These are phyloP conservation scores for Colletotrichum liriopes DNA, from an alignment of 2,329 filamentous ascomycete genomes.

Conservation along the genomic window DNA sequence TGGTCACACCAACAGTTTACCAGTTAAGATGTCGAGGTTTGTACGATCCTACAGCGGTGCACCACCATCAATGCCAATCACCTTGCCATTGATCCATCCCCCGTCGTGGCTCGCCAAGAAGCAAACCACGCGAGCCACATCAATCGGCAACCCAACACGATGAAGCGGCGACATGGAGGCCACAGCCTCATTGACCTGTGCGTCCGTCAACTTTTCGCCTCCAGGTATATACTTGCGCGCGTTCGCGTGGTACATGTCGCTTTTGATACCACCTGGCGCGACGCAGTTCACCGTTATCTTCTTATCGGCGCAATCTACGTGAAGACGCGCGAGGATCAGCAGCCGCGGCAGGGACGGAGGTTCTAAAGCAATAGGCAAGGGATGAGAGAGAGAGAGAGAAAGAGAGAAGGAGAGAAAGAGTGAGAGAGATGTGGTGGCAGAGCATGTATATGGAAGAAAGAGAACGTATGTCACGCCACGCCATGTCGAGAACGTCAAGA, in stretches of 20 bases:
- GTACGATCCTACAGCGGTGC: slow-evolving; percentile 18
- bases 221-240: slow-evolving; percentile 68
- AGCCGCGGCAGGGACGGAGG: too few relatives aligned
- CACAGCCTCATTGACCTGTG: slow-evolving; percentile 71
- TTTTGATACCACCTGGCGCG: slow-evolving; percentile 77
- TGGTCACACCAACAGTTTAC: too few relatives aligned
- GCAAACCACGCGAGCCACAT: slow-evolving; percentile 76
- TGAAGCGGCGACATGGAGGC: slow-evolving; percentile 75
- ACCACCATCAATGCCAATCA: slow-evolving; percentile 53
- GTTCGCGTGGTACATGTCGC: slow-evolving; percentile 71
- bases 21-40: too few relatives aligned
- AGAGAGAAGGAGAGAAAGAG: too few relatives aligned
- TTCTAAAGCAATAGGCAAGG: too few relatives aligned
- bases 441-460: too few relatives aligned
- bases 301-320: slow-evolving; percentile 71
- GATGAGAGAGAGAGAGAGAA: too few relatives aligned
- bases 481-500: too few relatives aligned
- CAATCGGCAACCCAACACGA: slow-evolving; percentile 76
- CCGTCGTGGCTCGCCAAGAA: slow-evolving; percentile 62
- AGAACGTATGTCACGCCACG: too few relatives aligned
- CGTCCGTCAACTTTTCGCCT: slow-evolving; percentile 69
- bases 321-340: too few relatives aligned
- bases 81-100: slow-evolving; percentile 62
- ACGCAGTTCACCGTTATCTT: slow-evolving; percentile 78
- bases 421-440: too few relatives aligned